Evolutionary conservation across 2,329 filamentous ascomycete genomes (phyloP), one percentile per base, ranked within the genome.

Genomic region (Monosporascus sp.): DNA sequence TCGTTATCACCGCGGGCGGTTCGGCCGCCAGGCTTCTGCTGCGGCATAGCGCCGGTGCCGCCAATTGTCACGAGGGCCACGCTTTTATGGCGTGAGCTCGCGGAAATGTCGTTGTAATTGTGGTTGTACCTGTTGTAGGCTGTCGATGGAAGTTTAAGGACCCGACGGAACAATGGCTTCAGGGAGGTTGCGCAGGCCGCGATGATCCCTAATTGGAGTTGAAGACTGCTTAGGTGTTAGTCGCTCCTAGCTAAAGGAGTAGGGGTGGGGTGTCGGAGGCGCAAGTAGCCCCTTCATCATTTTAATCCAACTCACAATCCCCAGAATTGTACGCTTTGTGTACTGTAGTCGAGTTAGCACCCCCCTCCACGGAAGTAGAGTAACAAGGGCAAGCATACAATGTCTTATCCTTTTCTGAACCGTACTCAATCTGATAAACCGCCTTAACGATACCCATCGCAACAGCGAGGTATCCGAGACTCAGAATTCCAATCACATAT

Each of bases 391-490:
- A 15, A 18, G 58, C 44, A 36, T 63, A 67, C 63, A 67, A 73
- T 20, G 68, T 73, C 48, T 61, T 62, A 48, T 74, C 67, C 3
- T 52, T 57, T 24, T 65, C 56, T 7, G 60, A 59, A 6, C 65
- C 60, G 44, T 68, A 70, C 7, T 64, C 59, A 24, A 72, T 69
- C 44, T 72, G 70, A 50, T 66, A 66, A n/a, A 69, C 55, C 11
- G 67, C 66, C 59, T 75, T 76, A 36, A 73, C 61, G 25, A 72
- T 65, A 17, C 72, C 72, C 51, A 74, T 67, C 3, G 62, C 66
- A 22, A 74, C 71, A 7, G 73, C 72, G 7, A 74, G 60, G 54
- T 74, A 75, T 31, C 74, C 75, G 20, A 77, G 61, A 48, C 71
- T 71, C 5, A 76, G 61, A 50, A 77, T 70, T 1, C 57, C 63